Evolutionary conservation across 345 rosid genomes (phyloP), one percentile per base, ranked within the genome.

Genomic region (Citrus unshiu): DNA sequence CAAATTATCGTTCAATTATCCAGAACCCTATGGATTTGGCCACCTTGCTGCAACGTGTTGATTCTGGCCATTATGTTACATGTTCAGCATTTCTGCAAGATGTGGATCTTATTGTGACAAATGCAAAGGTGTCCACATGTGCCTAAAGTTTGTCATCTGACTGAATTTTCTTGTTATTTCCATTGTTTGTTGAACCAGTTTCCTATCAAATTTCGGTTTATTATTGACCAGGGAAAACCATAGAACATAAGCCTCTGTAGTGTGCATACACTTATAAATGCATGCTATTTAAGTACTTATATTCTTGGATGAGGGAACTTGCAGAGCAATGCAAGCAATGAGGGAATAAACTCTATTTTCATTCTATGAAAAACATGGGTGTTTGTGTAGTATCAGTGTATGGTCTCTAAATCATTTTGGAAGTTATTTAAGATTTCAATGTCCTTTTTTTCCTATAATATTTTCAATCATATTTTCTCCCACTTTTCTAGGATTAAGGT

Each of bases 11-110:
- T 69, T 70, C 97, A 46, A 82, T 97, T 67, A 91, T 97, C 86
- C 97, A 94, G 83, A 94, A 87, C 83, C 98, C 99, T 13, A 93
- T 97, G 99, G 99, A 97, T 81, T 51, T 91, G 71, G 96, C 98
- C 71, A 94, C 98, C 58, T 74, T 97, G 80, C 84, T 97, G 79
- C 98, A 93, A 84, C 95, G 84, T 80, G 99, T 94, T 27, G 98
- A 94, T 80, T 75, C 92, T 77, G 99, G 98, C 77, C 95, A 92
- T 61, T 97, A 89, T 84, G 81, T 97, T 70, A 87, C 98, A 54
- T 92, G 95, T 84, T 85, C 97, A 77, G 84, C 91, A 70, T 97
- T 97, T 83, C 80, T 94, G 86, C 94, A 89, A 86, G 99, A 94
- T 76, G 79, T 94, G 62, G 97, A 90, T 86, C 98, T 97, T 70